phyloP scores from a whole-genome alignment of 148 eudicot genomes.

The Dianthus caryophyllus region DNA sequence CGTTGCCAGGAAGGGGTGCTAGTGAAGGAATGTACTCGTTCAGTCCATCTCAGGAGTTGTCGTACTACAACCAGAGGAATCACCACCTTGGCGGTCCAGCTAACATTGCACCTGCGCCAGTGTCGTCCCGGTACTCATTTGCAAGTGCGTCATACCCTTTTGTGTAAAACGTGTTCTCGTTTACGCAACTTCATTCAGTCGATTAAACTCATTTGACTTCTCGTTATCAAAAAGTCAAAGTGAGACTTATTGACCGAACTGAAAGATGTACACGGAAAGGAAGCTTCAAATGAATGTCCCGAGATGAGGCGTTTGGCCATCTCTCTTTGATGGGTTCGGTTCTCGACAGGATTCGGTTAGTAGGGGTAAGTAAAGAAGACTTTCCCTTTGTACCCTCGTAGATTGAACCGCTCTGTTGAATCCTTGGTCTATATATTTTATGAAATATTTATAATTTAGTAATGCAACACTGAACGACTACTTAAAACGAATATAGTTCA shows the following conservation, averaged over 20 bases:
- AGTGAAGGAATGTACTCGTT: constrained; percentile 29
- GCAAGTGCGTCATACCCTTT: constrained; percentile 31
- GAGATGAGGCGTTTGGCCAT: neutral
- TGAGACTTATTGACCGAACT: too few relatives aligned
- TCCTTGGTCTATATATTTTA: too few relatives aligned
- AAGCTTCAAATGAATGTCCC: neutral
- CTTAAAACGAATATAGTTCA: too few relatives aligned
- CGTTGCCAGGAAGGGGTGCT: constrained; percentile 22
- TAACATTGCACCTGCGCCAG: constrained; percentile 33
- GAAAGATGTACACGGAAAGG: neutral
- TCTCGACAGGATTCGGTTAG: neutral
- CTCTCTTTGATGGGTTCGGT: neutral
- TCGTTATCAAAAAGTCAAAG: too few relatives aligned
- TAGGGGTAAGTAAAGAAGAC: too few relatives aligned
- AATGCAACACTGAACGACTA: too few relatives aligned
- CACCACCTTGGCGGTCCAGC: constrained; percentile 24
- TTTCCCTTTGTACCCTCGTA: too few relatives aligned
- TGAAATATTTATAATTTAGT: too few relatives aligned
- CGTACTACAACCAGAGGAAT: constrained; percentile 25
- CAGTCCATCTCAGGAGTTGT: constrained; percentile 26
- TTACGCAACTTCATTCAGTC: too few relatives aligned
- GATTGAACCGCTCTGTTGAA: too few relatives aligned
- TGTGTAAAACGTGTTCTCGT: neutral
- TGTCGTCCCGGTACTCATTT: constrained; percentile 59
- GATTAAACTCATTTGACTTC: too few relatives aligned